These are phyloP conservation scores for Orbilia quercus DNA, from an alignment of 2,329 filamentous ascomycete species.

Conservation along the genomic window DNA sequence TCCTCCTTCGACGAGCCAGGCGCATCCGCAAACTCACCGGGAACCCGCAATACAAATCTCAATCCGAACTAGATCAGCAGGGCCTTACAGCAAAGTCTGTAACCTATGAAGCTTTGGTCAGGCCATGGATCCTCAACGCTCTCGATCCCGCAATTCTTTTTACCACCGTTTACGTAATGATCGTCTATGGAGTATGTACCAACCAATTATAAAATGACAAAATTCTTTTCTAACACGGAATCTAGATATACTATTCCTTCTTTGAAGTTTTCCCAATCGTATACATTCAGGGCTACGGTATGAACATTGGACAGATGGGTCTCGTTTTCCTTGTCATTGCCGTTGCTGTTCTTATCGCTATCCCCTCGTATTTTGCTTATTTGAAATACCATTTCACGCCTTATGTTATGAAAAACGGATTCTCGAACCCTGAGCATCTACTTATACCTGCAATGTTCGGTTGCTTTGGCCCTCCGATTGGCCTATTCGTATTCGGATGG, in stretches of 20 bases:
- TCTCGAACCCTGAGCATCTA: constrained; percentile 68
- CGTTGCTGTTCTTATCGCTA: constrained; percentile 69
- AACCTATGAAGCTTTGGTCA: constrained; percentile 70
- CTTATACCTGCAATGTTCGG: constrained; percentile 70
- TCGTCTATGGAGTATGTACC: constrained; percentile 69
- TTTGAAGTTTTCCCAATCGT: constrained; percentile 76
- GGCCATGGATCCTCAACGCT: constrained; percentile 71
- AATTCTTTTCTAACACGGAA: neutral
- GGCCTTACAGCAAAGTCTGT: constrained; percentile 67
- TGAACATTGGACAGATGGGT: constrained; percentile 70
- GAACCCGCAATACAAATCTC: constrained; percentile 69
- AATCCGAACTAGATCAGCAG: constrained; percentile 74
- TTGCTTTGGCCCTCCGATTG: constrained; percentile 68
- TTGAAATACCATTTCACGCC: constrained; percentile 68
- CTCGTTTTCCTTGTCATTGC: constrained; percentile 72
- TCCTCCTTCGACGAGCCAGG: constrained; percentile 71
- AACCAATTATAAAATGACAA: constrained; percentile 64
- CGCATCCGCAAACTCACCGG: constrained; percentile 73
- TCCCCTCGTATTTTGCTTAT: constrained; percentile 67
- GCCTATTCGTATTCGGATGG: constrained; percentile 73
- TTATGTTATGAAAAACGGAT: constrained; percentile 66
- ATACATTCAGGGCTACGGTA: constrained; percentile 71
- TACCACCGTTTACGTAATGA: constrained; percentile 71
- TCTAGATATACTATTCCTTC: constrained; percentile 66
- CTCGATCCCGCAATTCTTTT: constrained; percentile 74